A percentile compares a stretch with the other conserved stretches of the same genome.
These are phyloP conservation scores for Puya raimondii DNA, from an alignment of 176 grass and related monocot genomes.

Conservation along the genomic window DNA sequence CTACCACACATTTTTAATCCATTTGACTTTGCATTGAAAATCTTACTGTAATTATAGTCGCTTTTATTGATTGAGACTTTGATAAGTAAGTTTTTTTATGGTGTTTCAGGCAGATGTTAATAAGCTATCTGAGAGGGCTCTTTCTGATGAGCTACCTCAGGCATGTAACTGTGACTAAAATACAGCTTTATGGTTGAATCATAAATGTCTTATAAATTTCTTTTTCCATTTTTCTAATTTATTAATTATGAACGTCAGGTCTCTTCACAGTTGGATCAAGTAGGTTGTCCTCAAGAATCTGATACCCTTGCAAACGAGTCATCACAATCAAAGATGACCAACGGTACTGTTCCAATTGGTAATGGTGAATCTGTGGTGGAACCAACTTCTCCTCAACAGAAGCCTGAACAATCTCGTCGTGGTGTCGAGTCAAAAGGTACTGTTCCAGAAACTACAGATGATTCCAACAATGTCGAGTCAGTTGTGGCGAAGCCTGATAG, in stretches of 20 bases:
- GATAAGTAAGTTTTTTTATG: too few relatives aligned
- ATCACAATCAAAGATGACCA: slow-evolving; percentile 25
- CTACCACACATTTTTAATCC: too few relatives aligned
- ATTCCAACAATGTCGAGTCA: background rate
- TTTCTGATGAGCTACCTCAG: slow-evolving; percentile 74
- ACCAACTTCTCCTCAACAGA: slow-evolving; percentile 56
- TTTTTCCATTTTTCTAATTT: background rate
- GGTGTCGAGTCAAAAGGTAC: background rate
- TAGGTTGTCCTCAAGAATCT: slow-evolving; percentile 39
- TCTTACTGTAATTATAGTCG: too few relatives aligned
- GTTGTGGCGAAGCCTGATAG: background rate
- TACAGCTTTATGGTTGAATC: background rate
- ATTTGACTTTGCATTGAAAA: too few relatives aligned
- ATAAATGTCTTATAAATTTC: background rate
- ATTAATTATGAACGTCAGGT: slow-evolving; percentile 16
- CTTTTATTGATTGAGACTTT: too few relatives aligned
- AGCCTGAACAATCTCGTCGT: slow-evolving; percentile 31
- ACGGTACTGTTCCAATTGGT: slow-evolving; percentile 26
- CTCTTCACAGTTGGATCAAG: slow-evolving; percentile 36
- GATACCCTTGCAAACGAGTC: slow-evolving; percentile 21
- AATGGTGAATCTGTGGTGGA: slow-evolving; percentile 42
- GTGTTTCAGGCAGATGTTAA: slow-evolving; percentile 56
- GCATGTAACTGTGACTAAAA: slow-evolving; percentile 20
- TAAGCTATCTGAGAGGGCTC: slow-evolving; percentile 76
- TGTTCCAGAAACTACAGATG: slow-evolving; percentile 18